Percentiles rank a stretch among this genome's conserved stretches.
Conservation (phyloP, 2,329 filamentous ascomycete genomes). For the Ampelomyces quisqualis region DNA sequence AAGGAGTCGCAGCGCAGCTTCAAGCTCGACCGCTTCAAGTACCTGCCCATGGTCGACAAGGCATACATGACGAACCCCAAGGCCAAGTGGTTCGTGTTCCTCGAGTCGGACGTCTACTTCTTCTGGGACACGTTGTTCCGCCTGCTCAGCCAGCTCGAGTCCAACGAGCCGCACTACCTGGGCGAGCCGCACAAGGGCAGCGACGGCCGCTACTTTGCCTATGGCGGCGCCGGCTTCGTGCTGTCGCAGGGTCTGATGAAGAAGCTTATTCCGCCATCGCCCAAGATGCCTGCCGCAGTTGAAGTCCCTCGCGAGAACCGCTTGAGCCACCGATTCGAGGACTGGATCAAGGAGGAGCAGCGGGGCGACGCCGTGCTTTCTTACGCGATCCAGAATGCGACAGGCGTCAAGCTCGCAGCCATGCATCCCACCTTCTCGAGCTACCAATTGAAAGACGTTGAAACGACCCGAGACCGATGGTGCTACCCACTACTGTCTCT, state of each 20-base stretch:
- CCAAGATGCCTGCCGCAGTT: constrained; percentile 18
- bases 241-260: constrained; percentile 56
- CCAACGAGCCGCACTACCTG: constrained; percentile 42
- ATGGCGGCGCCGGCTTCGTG: constrained; percentile 50
- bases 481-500: constrained; percentile 47
- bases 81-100: constrained; percentile 44
- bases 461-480: constrained; percentile 45
- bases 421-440: constrained; percentile 43
- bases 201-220: constrained; percentile 44
- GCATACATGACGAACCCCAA: constrained; percentile 44
- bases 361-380: constrained; percentile 46
- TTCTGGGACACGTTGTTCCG: constrained; percentile 47
- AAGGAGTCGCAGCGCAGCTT: constrained; percentile 55
- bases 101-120: constrained; percentile 43
- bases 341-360: constrained; percentile 48
- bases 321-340: constrained; percentile 35
- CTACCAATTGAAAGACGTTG: constrained; percentile 53
- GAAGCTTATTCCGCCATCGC: constrained; percentile 44
- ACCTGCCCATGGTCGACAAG: constrained; percentile 58
- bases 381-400: constrained; percentile 42
- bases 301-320: constrained; percentile 37
- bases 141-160: constrained; percentile 45
- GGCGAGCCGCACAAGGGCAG: constrained; percentile 42
- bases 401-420: constrained; percentile 39
- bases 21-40: constrained; percentile 61